Base-by-base conservation (phyloP, 2,329 filamentous ascomycete genomes). In the Pseudovirgaria hyperparasitica region DNA sequence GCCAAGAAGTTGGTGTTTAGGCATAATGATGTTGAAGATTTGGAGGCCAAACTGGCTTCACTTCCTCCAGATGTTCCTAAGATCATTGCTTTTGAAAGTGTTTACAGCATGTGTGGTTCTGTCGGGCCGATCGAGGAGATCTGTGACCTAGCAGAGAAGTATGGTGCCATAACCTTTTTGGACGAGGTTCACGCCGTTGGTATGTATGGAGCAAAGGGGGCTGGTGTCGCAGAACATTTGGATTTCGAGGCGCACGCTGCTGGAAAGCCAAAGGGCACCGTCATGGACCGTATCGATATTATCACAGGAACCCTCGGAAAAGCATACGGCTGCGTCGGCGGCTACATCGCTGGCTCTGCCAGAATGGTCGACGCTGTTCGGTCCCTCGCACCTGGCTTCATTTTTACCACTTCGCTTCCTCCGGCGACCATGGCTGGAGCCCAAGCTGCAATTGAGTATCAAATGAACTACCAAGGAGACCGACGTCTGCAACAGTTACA, bases 71-170 rank as follows among this genome's bases (percentile, higher is more conserved):
- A 90, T 34, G 72, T 82, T 19, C 90, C 90, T 31, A 98, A 98
- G 65, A 93, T 98, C 40, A 98, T 98, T 39, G 90, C 90, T 3
- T 98, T 96, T 39, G 90, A 98, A 60, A 93, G 85, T 16, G 90
- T 98, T 4, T 98, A 98, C 62, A 93, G 85, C 63, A 98, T 98
- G 90, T 98, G 90, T 51, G 90, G 90, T 36, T 93, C 85, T 10
- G 82, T 98, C 50, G 90, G 85, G 1, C 90, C 90, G 1, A 98
- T 98, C 42, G 82, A 86, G 58, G 78, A 78, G 49, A 96, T 98
- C 36, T 96, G 87, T 54, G 85, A 98, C 51, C 63, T 98, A 28
- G 87, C 90, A 7, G 86, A 96, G 37, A 94, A 93, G 63, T 98
- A 98, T 52, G 90, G 90, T 32, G 90, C 90, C 20, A 76, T 98